These are phyloP conservation scores for Tardiomyces depauwii DNA, from an alignment of 1,139 yeast genomes.

Conservation along the genomic window DNA sequence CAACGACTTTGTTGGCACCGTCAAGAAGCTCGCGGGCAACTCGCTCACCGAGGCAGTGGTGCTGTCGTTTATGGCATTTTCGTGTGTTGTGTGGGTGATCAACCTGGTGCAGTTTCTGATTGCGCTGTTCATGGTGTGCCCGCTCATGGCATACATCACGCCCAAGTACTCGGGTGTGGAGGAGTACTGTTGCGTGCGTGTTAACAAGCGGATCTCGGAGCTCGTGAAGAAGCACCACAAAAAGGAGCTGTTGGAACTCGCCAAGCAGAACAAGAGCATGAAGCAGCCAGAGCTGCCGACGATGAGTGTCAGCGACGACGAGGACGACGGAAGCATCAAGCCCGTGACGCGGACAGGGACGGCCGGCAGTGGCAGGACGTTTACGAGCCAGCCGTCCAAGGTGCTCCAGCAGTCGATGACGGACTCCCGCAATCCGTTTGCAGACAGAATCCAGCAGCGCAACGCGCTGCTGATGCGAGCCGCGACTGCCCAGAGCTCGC, in stretches of 20 bases:
- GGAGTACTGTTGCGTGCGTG: constrained; percentile 46
- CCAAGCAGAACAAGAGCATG: constrained; percentile 15
- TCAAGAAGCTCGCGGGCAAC: constrained; percentile 45
- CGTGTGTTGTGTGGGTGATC: constrained; percentile 64
- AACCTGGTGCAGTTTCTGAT: constrained; percentile 50
- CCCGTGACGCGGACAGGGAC: background rate
- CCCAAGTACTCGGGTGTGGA: constrained; percentile 33
- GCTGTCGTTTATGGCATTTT: constrained; percentile 62
- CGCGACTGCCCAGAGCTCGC: background rate
- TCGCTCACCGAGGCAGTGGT: constrained; percentile 59
- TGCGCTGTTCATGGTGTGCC: constrained; percentile 47
- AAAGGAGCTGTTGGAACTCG: constrained; percentile 17
- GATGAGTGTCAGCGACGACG: constrained; percentile 3
- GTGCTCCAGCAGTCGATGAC: background rate
- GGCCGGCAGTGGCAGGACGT: background rate
- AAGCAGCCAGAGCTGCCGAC: constrained; percentile 16
- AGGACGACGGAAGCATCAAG: constrained; percentile 2
- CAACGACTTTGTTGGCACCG: constrained; percentile 40
- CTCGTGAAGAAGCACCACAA: constrained; percentile 40
- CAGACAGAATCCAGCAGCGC: background rate
- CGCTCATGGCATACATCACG: constrained; percentile 38
- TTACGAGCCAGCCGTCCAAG: background rate
- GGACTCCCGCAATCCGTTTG: background rate
- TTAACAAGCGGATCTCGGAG: constrained; percentile 43
- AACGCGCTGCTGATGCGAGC: background rate